A percentile compares a stretch with the other conserved stretches of the same genome.
Conservation (phyloP, 1,139 yeast species). For the Kodamaea sp. region DNA sequence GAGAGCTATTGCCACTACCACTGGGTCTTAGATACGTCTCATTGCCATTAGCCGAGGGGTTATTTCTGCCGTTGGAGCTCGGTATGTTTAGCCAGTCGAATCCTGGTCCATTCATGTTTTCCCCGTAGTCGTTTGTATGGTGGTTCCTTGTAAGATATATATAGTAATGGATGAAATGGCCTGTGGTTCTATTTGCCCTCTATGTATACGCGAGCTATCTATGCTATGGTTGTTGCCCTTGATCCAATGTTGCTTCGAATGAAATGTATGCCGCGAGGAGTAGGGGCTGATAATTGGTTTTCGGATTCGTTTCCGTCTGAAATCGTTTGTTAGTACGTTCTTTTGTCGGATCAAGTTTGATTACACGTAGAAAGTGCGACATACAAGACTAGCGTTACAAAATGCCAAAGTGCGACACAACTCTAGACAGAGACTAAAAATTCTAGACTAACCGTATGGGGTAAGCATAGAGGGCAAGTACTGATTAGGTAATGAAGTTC, state of each 20-base stretch:
- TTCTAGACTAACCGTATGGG: too few relatives aligned
- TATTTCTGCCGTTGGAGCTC: slow-evolving; percentile 4
- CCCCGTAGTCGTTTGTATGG: too few relatives aligned
- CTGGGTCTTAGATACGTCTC: slow-evolving; percentile 13
- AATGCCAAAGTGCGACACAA: too few relatives aligned
- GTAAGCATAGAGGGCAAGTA: slow-evolving; percentile 1
- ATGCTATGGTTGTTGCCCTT: not conserved
- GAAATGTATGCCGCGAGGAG: not conserved
- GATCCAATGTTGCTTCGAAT: not conserved
- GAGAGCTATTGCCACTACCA: slow-evolving; percentile 19
- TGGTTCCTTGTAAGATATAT: too few relatives aligned
- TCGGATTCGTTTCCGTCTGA: slow-evolving; percentile 1
- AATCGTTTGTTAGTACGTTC: too few relatives aligned
- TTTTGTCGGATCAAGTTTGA: slow-evolving; percentile 12
- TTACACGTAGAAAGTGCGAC: too few relatives aligned
- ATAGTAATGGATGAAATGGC: too few relatives aligned
- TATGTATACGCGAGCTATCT: not conserved
- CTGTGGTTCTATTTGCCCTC: too few relatives aligned
- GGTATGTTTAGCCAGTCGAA: slow-evolving; percentile 42
- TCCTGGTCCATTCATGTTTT: slow-evolving; percentile 30
- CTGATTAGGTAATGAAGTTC: not conserved
- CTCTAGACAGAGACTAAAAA: too few relatives aligned
- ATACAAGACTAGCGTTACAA: too few relatives aligned
- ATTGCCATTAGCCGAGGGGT: slow-evolving; percentile 1
- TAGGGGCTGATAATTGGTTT: not conserved